Percentiles rank a stretch among this genome's conserved stretches.
These are phyloP conservation scores for Alternaria longipes DNA, from an alignment of 2,329 filamentous ascomycete genomes.

Conservation along the genomic window DNA sequence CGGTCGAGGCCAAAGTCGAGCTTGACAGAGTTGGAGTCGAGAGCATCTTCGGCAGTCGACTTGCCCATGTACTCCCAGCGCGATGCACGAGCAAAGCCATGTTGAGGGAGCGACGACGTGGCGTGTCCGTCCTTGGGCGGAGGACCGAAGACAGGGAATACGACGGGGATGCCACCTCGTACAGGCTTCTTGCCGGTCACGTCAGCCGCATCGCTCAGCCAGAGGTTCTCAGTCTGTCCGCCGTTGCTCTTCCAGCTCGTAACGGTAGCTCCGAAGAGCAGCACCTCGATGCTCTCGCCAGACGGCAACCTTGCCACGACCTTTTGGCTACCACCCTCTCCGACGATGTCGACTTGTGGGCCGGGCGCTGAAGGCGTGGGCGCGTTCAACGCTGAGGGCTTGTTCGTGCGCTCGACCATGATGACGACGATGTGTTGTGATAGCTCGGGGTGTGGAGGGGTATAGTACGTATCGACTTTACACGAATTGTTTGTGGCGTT, in stretches of 20 bases:
- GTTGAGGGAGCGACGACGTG: slow-evolving; percentile 84
- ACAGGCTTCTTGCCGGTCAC: slow-evolving; percentile 91
- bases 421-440: slow-evolving; percentile 23
- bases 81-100: slow-evolving; percentile 91
- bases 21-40: slow-evolving; percentile 72
- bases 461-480: neutral
- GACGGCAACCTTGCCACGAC: slow-evolving; percentile 84
- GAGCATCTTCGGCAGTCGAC: slow-evolving; percentile 71
- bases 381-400: slow-evolving; percentile 72
- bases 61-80: slow-evolving; percentile 95
- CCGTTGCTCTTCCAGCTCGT: slow-evolving; percentile 88
- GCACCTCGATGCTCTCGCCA: slow-evolving; percentile 84
- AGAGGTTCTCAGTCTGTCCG: slow-evolving; percentile 80
- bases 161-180: slow-evolving; percentile 88
- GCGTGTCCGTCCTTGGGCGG: slow-evolving; percentile 77
- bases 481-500: neutral
- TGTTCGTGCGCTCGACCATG: slow-evolving; percentile 87
- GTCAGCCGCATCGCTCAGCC: slow-evolving; percentile 80
- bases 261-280: slow-evolving; percentile 92
- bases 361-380: slow-evolving; percentile 68
- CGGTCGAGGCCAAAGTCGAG: slow-evolving; percentile 92
- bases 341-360: slow-evolving; percentile 79
- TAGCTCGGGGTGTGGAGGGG: slow-evolving; percentile 15
- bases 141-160: slow-evolving; percentile 90
- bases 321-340: slow-evolving; percentile 74